Percentiles rank a stretch among this genome's conserved stretches.
Evolutionary conservation across 306 rosid species (phyloP).

Genomic region (Vicia faba): DNA sequence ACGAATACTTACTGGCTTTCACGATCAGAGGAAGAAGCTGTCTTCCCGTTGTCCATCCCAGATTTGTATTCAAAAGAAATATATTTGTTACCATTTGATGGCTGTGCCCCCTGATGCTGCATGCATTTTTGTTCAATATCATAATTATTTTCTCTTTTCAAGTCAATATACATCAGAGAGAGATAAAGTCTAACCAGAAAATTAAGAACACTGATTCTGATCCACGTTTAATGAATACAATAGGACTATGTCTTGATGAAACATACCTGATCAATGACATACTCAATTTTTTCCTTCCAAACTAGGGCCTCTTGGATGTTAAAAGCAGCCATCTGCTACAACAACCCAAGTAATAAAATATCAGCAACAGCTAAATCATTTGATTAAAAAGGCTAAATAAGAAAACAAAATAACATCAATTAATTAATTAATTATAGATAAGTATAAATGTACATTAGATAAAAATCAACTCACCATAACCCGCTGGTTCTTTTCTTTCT

Average conservation of each 20-base stretch:
- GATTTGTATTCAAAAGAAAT: slow-evolving; percentile 95
- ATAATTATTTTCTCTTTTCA: slow-evolving; percentile 18
- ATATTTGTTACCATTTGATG: slow-evolving; percentile 87
- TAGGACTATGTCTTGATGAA: slow-evolving; percentile 14
- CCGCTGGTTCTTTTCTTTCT: slow-evolving; percentile 91
- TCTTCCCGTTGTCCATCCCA: slow-evolving; percentile 97
- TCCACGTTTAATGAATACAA: slow-evolving; percentile 27
- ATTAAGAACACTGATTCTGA: slow-evolving; percentile 24
- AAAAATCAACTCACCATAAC: slow-evolving; percentile 70
- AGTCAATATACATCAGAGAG: slow-evolving; percentile 28
- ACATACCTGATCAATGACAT: slow-evolving; percentile 91
- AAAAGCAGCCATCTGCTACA: slow-evolving; percentile 94
- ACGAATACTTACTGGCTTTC: slow-evolving; percentile 88
- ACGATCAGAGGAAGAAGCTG: slow-evolving; percentile 92
- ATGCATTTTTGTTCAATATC: slow-evolving; percentile 35
- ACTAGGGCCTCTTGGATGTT: slow-evolving; percentile 95
- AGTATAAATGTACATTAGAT: not conserved
- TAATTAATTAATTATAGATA: slow-evolving; percentile 12
- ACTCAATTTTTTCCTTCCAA: slow-evolving; percentile 92
- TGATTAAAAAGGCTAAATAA: not conserved
- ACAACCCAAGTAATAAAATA: slow-evolving; percentile 35
- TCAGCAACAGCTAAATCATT: not conserved
- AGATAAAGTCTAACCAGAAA: slow-evolving; percentile 22
- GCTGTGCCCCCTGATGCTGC: slow-evolving; percentile 97
- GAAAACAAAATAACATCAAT: slow-evolving; percentile 17